Evolutionary conservation across 176 grass and related monocot species (phyloP).

Genomic region (Guadua angustifolia): DNA sequence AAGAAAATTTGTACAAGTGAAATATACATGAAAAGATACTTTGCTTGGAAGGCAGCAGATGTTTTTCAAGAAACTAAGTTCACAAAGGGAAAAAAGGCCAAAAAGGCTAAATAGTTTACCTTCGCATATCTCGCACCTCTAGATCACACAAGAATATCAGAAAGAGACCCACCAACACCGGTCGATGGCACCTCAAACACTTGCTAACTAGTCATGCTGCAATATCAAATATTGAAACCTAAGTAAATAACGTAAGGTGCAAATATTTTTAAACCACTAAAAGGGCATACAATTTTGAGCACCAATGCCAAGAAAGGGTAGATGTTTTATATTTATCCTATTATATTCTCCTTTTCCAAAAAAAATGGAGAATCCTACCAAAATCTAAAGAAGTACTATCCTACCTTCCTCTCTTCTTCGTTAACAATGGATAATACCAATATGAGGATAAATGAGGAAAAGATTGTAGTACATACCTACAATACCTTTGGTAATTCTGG

Average conservation of each 20-base stretch:
- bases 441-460: conserved; percentile 9
- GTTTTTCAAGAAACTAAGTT: neutral
- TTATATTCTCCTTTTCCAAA: neutral
- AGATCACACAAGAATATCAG: conserved; percentile 78
- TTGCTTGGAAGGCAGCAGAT: conserved; percentile 8
- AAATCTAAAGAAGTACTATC: neutral
- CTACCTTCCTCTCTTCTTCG: neutral
- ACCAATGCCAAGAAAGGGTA: neutral
- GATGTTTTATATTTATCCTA: neutral
- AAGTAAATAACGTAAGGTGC: conserved; percentile 36
- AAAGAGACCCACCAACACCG: conserved; percentile 79
- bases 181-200: conserved; percentile 77
- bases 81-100: conserved; percentile 23
- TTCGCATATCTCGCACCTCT: conserved; percentile 85
- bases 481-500: conserved; percentile 76
- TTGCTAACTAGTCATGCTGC: conserved; percentile 85
- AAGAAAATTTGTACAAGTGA: too few species aligned
- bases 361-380: neutral
- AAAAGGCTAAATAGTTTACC: conserved; percentile 49
- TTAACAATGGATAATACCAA: neutral
- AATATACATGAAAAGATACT: neutral
- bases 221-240: conserved; percentile 47
- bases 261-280: conserved; percentile 8
- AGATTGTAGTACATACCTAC: conserved; percentile 60
- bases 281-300: conserved; percentile 8